phyloP scores from a whole-genome alignment of 495 filamentous ascomycete genomes.

The Lophium mytilinum region DNA sequence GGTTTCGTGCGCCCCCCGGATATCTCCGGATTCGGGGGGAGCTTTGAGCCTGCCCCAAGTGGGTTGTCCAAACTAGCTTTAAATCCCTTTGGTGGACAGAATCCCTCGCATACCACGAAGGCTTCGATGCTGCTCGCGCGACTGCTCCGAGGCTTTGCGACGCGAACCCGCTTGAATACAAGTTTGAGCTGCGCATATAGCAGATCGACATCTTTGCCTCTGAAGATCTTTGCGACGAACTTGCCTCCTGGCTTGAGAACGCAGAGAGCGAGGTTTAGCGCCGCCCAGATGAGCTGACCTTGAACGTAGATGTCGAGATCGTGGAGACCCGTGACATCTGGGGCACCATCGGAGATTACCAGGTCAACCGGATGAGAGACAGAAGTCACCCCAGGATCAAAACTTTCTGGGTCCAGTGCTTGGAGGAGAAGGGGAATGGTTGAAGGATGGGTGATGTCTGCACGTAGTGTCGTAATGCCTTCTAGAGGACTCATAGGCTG shows the following conservation, averaged over 20 bases:
- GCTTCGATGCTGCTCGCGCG: conserved; percentile 92
- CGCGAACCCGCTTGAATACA: conserved; percentile 78
- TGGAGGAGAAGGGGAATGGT: conserved; percentile 81
- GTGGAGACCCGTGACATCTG: conserved; percentile 92
- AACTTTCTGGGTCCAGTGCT: conserved; percentile 71
- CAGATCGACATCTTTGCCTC: conserved; percentile 84
- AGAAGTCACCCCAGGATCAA: conserved; percentile 42
- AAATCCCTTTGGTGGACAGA: conserved; percentile 51
- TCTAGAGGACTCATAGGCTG: conserved; percentile 91
- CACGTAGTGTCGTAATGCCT: conserved; percentile 82
- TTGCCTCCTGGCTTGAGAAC: conserved; percentile 87
- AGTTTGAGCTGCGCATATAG: conserved; percentile 86
- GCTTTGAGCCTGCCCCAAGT: conserved; percentile 47
- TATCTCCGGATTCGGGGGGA: conserved; percentile 23
- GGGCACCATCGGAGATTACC: conserved; percentile 89
- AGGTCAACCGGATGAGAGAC: conserved; percentile 72
- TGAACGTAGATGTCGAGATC: conserved; percentile 98
- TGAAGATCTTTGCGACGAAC: conserved; percentile 97
- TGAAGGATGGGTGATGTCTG: conserved; percentile 94
- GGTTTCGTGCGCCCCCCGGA: conserved; percentile 33
- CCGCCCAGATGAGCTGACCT: conserved; percentile 86
- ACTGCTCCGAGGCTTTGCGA: conserved; percentile 87
- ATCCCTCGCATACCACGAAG: conserved; percentile 91
- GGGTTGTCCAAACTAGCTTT: conserved; percentile 60
- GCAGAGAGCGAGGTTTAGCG: conserved; percentile 83